Evolutionary conservation across 2,329 filamentous ascomycete species (phyloP).

Genomic region (Bipolaris gigantea): DNA sequence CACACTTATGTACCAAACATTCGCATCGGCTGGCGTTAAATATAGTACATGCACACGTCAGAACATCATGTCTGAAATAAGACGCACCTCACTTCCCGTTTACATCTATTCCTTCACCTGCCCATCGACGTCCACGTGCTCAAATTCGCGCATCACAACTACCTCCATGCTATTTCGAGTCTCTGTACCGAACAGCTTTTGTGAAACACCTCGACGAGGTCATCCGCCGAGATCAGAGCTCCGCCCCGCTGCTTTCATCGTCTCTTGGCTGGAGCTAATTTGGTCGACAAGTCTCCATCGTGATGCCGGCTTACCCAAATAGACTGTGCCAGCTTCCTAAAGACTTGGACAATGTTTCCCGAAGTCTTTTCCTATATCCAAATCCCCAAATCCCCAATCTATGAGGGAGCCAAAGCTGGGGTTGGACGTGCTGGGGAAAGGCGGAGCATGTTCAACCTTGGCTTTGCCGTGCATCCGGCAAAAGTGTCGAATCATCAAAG

Average conservation of each 20-base stretch:
- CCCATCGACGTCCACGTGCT: not conserved
- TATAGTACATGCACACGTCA: constrained; percentile 7
- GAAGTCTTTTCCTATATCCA: not conserved
- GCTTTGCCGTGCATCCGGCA: not conserved
- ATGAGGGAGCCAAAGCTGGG: constrained; percentile 3
- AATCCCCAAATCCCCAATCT: constrained; percentile 2
- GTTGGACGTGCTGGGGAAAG: not conserved
- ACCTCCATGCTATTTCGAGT: not conserved
- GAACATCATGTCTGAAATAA: constrained; percentile 1
- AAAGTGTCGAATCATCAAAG: not conserved
- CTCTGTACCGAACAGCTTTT: not conserved
- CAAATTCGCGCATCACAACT: not conserved
- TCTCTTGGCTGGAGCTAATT: constrained; percentile 9
- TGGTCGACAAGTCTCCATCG: not conserved
- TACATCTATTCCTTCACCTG: not conserved
- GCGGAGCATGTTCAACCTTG: not conserved
- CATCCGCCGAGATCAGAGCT: constrained; percentile 6
- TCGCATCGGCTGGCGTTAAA: constrained; percentile 34
- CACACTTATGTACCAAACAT: constrained; percentile 32
- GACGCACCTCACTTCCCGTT: not conserved
- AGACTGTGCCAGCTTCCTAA: not conserved
- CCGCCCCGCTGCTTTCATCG: constrained; percentile 4
- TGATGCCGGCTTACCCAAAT: not conserved
- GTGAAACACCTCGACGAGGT: constrained; percentile 4
- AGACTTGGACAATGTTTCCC: constrained; percentile 1